phyloP scores from a whole-genome alignment of 345 rosid species.

The Salix exigua region DNA sequence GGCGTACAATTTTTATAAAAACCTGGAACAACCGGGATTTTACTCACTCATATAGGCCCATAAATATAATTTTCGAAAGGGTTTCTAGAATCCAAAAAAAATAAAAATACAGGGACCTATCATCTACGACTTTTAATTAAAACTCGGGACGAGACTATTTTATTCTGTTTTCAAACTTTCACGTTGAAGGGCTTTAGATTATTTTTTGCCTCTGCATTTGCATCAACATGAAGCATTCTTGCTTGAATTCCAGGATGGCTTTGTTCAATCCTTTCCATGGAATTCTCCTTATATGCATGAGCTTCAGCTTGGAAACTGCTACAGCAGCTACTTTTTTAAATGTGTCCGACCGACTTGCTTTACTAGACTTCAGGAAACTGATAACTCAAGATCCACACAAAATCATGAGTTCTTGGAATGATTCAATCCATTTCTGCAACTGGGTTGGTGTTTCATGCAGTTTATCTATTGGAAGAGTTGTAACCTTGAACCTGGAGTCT shows the following conservation, averaged over 20 bases:
- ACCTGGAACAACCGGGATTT: fast-evolving
- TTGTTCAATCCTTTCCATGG: neutral
- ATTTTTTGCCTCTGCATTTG: neutral
- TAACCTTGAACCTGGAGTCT: conserved; percentile 13
- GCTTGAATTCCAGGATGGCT: neutral
- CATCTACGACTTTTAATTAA: too few relatives aligned
- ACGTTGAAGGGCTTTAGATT: too few relatives aligned
- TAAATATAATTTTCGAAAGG: too few relatives aligned
- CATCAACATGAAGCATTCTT: neutral
- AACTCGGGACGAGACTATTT: too few relatives aligned
- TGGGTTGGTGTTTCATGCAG: conserved; percentile 26
- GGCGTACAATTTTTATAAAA: fast-evolving
- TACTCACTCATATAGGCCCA: fast-evolving
- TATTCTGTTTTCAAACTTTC: too few relatives aligned
- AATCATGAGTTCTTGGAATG: conserved; percentile 24
- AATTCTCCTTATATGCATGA: neutral
- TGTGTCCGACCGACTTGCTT: conserved; percentile 13
- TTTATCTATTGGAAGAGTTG: conserved; percentile 4
- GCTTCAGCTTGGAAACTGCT: neutral
- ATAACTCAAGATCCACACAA: conserved; percentile 22
- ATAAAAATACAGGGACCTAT: too few relatives aligned
- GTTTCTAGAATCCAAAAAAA: too few relatives aligned
- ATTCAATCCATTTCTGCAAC: conserved; percentile 25
- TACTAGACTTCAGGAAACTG: conserved; percentile 25
- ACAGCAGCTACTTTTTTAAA: neutral